Conservation (phyloP, 257 asterid species). For the Solanum ossicruentum region DNA sequence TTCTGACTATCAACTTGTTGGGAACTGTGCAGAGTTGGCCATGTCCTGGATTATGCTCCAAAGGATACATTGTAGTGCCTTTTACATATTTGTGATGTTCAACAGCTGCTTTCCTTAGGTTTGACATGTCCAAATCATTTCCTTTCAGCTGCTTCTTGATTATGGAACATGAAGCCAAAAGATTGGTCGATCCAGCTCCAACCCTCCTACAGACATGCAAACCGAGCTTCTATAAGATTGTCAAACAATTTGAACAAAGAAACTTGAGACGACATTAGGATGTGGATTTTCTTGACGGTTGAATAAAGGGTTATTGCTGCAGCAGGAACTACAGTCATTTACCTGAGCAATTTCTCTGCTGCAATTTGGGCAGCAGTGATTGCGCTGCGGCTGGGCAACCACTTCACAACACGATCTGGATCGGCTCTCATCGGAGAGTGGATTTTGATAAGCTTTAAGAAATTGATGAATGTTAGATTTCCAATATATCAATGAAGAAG, state of each 20-base stretch:
- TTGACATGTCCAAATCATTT: conserved; percentile 1
- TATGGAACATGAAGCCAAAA: conserved; percentile 66
- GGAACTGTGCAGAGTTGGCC: conserved; percentile 67
- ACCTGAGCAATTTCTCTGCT: conserved; percentile 72
- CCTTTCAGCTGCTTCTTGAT: conserved; percentile 31
- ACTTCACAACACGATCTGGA: conserved; percentile 69
- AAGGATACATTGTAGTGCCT: conserved; percentile 66
- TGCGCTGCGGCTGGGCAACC: conserved; percentile 55
- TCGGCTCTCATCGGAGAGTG: conserved; percentile 94
- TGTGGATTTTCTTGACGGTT: not conserved
- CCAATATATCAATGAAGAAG: conserved; percentile 3
- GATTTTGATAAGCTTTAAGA: conserved; percentile 64
- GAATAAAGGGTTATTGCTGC: not conserved
- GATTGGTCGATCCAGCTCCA: conserved; percentile 72
- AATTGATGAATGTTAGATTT: not conserved
- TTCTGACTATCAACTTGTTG: conserved; percentile 16
- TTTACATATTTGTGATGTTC: conserved; percentile 53
- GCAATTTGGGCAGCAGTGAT: conserved; percentile 69
- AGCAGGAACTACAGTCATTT: not conserved
- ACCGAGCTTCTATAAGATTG: not conserved
- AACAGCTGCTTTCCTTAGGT: conserved; percentile 35
- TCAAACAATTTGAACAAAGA: not conserved
- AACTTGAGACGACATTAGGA: not conserved
- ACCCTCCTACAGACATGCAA: conserved; percentile 34
- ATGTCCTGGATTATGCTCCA: conserved; percentile 75